Base-by-base conservation (phyloP, 2,329 filamentous ascomycete genomes). In the Cercospora brassicicola region DNA sequence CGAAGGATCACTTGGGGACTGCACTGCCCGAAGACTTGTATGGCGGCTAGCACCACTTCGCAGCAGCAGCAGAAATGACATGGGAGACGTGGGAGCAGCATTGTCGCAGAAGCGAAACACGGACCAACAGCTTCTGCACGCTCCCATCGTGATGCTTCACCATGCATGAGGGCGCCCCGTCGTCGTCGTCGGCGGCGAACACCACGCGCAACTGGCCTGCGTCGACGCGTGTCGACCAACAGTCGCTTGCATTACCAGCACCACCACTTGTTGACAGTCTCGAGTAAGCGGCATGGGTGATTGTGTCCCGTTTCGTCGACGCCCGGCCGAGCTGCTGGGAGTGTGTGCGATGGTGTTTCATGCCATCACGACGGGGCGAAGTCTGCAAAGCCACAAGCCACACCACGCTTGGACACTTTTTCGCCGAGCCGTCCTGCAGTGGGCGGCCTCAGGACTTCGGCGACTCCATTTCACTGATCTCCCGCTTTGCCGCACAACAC, bases 141-240 rank as follows among this genome's bases (percentile, higher is more conserved):
- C 31, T 42, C 6, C 42, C 53, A 23, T 33, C 26, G 26, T 57
- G 53, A 56, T 56, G 51, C 51, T 56, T 26, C 51, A 28, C 23
- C 60, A 62, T 62, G 60, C 45, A 53, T 39, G 60, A 53, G 60
- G 60, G 60, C 60, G 60, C 33, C 45, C 60, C 48, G 28, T 55
- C 39, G 45, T 23, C 11, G 18, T 51, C 1, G 4, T 4, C 48
- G 42, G 42, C 11, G 42, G 48, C 20, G 48, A 20, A 26, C n/a
- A 48, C n/a, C 42, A 48, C 18, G 42, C 42, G 42, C 42, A 5
- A 48, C 42, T 18, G 15, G 13, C 13, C 13, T 7, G 13, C 36
- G 2, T 36, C 33, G 36, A 39, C 36, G 36, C 36, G 36, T 39
- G 36, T 39, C 36, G 6, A n/a, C 36, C 36, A 39, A 39, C 36